Conservation (phyloP, 305 asterid species). For the Plantago lanceolata region DNA sequence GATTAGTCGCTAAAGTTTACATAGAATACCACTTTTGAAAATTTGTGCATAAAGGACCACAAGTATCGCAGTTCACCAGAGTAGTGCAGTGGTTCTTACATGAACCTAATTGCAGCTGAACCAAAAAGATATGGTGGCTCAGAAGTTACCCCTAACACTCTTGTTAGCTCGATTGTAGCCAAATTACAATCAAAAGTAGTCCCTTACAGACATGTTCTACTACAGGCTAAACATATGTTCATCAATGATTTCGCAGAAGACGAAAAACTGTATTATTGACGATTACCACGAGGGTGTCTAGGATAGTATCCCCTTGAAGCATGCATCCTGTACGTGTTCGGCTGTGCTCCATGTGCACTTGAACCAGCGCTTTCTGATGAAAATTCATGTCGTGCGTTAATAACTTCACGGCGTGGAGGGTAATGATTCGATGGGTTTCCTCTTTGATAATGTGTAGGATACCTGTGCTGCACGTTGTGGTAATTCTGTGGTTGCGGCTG, state of each 20-base stretch:
- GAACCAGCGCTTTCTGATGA: conserved; percentile 10
- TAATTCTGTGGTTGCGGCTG: conserved; percentile 31
- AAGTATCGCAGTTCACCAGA: no score
- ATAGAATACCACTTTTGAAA: no score
- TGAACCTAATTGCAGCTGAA: no score
- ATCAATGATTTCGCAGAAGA: no score
- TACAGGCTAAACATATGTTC: not conserved
- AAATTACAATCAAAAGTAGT: no score
- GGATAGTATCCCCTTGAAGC: conserved; percentile 8
- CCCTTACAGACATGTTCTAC: not conserved
- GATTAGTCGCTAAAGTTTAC: no score
- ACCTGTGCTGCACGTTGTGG: conserved; percentile 17
- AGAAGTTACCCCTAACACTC: no score
- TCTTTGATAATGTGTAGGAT: conserved; percentile 23
- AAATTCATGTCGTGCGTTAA: conserved; percentile 15
- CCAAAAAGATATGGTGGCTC: no score
- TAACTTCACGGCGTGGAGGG: conserved; percentile 16
- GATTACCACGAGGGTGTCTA: conserved; percentile 3
- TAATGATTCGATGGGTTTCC: conserved; percentile 19
- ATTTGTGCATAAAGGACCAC: no score
- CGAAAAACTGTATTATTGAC: not conserved
- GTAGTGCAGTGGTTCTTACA: no score
- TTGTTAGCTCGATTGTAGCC: not conserved
- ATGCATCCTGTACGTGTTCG: not conserved
- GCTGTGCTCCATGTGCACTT: conserved; percentile 1